These are phyloP conservation scores for Sporothrix pseudoabietina DNA, from an alignment of 2,329 filamentous ascomycete species.

Conservation along the genomic window DNA sequence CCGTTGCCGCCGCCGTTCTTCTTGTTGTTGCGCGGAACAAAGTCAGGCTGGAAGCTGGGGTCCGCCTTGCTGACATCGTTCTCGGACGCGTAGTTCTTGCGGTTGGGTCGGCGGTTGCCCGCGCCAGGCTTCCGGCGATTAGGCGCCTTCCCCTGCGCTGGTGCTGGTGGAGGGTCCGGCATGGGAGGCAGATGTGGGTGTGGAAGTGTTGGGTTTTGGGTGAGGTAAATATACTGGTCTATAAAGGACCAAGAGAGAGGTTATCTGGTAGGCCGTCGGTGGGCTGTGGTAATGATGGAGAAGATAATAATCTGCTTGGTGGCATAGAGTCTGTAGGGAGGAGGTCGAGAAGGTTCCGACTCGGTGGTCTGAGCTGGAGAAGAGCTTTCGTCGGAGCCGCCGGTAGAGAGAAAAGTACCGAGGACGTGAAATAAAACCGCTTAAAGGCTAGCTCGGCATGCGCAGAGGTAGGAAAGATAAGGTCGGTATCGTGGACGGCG, in stretches of 20 bases:
- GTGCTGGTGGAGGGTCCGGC: conserved; percentile 38
- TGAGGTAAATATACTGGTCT: not conserved
- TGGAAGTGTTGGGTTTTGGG: not conserved
- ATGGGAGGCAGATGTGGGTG: conserved; percentile 37
- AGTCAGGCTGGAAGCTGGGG: conserved; percentile 43
- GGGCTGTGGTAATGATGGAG: not conserved
- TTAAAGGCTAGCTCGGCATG: not conserved
- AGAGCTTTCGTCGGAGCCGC: conserved; percentile 13
- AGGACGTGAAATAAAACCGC: not conserved
- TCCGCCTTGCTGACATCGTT: conserved; percentile 50
- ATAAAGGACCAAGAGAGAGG: not conserved
- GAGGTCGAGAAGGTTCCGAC: not conserved
- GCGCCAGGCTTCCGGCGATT: conserved; percentile 48
- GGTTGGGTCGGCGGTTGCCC: conserved; percentile 42
- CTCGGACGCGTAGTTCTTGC: conserved; percentile 62
- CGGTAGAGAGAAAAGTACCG: not conserved
- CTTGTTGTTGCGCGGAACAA: conserved; percentile 27
- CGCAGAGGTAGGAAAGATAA: not conserved
- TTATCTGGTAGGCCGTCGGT: not conserved
- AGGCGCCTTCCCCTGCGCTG: conserved; percentile 40
- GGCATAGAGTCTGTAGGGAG: conserved; percentile 23
- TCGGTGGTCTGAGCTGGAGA: not conserved
- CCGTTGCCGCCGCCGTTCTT: not conserved
- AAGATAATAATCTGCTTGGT: conserved; percentile 2
- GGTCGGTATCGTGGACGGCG: not conserved